A percentile compares a stretch with the other conserved stretches of the same genome.
Evolutionary conservation across 2,329 filamentous ascomycete genomes (phyloP).

Genomic region (Fulvia fulva): DNA sequence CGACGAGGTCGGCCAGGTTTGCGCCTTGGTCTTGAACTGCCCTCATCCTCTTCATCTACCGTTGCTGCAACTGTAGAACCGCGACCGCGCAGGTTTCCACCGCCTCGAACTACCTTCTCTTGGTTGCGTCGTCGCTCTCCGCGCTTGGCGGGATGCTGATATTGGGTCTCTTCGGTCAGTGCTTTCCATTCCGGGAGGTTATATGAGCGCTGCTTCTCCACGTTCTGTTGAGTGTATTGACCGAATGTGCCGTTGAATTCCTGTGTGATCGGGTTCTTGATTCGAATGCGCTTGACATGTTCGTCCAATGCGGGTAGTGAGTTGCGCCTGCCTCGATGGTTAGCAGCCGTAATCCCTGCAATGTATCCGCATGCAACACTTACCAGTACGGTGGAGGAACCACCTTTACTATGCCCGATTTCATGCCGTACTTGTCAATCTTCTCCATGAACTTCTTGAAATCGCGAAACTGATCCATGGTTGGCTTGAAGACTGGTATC

Average conservation of each 20-base stretch:
- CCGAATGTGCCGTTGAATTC: slow-evolving; percentile 96
- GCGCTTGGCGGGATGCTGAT: slow-evolving; percentile 87
- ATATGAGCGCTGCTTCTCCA: slow-evolving; percentile 92
- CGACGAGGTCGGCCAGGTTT: slow-evolving; percentile 47
- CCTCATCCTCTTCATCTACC: slow-evolving; percentile 24
- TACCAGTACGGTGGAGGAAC: slow-evolving; percentile 93
- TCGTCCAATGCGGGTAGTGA: slow-evolving; percentile 75
- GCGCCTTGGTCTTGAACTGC: slow-evolving; percentile 42
- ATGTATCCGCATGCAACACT: slow-evolving; percentile 29
- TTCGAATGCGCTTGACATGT: slow-evolving; percentile 82
- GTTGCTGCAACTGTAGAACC: slow-evolving; percentile 22
- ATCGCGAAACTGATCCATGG: slow-evolving; percentile 89
- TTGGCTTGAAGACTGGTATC: slow-evolving; percentile 91
- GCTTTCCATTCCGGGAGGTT: slow-evolving; percentile 95
- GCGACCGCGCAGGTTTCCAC: slow-evolving; percentile 29
- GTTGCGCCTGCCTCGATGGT: slow-evolving; percentile 51
- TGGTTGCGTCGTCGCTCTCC: slow-evolving; percentile 69
- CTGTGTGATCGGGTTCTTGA: slow-evolving; percentile 96
- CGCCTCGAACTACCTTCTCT: slow-evolving; percentile 42
- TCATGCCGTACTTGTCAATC: slow-evolving; percentile 93
- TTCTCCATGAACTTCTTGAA: slow-evolving; percentile 90
- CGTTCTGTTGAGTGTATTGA: slow-evolving; percentile 94
- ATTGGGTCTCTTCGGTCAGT: slow-evolving; percentile 88
- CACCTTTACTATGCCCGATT: slow-evolving; percentile 93
- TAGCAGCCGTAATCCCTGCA: slow-evolving; percentile 16